phyloP scores from a whole-genome alignment of 2,329 filamentous ascomycete species.

The Ophiostoma australiae region DNA sequence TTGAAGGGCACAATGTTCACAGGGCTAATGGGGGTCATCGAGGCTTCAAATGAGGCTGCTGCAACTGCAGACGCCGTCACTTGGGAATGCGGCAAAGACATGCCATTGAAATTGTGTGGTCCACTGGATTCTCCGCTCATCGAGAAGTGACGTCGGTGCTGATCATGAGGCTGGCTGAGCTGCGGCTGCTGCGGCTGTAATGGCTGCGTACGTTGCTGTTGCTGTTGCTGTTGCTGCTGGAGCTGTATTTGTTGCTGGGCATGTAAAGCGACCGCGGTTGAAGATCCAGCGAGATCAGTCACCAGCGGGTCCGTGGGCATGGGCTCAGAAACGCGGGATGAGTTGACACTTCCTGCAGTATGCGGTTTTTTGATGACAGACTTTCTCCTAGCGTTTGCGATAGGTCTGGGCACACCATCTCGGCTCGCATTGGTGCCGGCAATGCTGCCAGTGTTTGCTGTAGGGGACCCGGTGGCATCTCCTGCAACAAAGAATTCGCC shows the following conservation, averaged over 20 bases:
- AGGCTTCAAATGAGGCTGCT: constrained; percentile 42
- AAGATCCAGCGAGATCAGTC: constrained; percentile 32
- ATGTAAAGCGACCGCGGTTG: constrained; percentile 22
- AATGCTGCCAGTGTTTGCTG: constrained; percentile 19
- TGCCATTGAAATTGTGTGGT: constrained; percentile 37
- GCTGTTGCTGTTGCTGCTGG: constrained; percentile 34
- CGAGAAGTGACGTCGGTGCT: constrained; percentile 23
- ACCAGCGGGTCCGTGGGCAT: constrained; percentile 32
- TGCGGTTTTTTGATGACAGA: constrained; percentile 37
- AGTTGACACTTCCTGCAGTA: not conserved
- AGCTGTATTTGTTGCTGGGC: constrained; percentile 36
- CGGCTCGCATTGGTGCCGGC: constrained; percentile 25
- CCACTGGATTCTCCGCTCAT: not conserved
- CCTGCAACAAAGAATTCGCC: constrained; percentile 80
- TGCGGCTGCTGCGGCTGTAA: constrained; percentile 43
- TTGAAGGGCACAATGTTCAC: constrained; percentile 40
- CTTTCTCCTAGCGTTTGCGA: constrained; percentile 35
- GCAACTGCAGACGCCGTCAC: constrained; percentile 38
- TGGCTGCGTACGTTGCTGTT: constrained; percentile 36
- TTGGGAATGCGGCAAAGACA: constrained; percentile 42
- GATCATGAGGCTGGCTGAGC: constrained; percentile 40
- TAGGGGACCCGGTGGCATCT: constrained; percentile 35
- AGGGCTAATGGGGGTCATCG: constrained; percentile 51
- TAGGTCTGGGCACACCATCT: constrained; percentile 10
- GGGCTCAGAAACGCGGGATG: not conserved